A percentile compares a stretch with the other conserved stretches of the same genome.
These are phyloP conservation scores for Curvularia sp. DNA, from an alignment of 2,329 filamentous ascomycete genomes.

Conservation along the genomic window DNA sequence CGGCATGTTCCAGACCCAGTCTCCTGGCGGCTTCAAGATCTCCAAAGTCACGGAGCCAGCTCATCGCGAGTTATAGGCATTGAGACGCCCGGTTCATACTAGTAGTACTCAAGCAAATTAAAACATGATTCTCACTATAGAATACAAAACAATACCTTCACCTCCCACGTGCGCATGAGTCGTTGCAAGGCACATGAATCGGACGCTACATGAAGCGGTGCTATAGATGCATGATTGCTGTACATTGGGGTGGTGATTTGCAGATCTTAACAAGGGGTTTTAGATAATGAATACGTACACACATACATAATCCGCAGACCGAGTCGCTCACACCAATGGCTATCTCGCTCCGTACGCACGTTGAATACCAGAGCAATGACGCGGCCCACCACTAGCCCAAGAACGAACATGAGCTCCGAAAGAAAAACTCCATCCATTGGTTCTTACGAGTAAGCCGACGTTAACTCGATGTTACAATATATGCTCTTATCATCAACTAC, in stretches of 20 bases:
- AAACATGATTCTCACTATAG: not conserved
- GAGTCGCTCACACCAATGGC: not conserved
- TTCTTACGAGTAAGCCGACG: not conserved
- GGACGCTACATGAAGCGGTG: not conserved
- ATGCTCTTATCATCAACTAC: too few relatives aligned
- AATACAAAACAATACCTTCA: too few relatives aligned
- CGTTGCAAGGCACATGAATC: not conserved
- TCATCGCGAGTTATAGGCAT: slow-evolving; percentile 3
- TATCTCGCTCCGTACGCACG: not conserved
- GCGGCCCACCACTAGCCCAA: not conserved
- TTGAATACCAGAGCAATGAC: not conserved
- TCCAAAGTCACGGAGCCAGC: slow-evolving; percentile 18
- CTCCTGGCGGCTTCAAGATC: slow-evolving; percentile 56
- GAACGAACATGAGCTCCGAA: not conserved
- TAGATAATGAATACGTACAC: not conserved
- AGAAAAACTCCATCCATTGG: not conserved
- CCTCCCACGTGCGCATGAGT: not conserved
- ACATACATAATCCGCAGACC: not conserved
- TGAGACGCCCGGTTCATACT: not conserved
- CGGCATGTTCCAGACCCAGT: slow-evolving; percentile 51
- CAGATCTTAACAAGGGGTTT: not conserved
- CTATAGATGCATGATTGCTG: not conserved
- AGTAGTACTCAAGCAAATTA: not conserved
- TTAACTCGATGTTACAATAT: too few relatives aligned
- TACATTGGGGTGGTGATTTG: not conserved